These are phyloP conservation scores for Zopfia rhizophila DNA, from an alignment of 2,329 filamentous ascomycete genomes.

Conservation along the genomic window DNA sequence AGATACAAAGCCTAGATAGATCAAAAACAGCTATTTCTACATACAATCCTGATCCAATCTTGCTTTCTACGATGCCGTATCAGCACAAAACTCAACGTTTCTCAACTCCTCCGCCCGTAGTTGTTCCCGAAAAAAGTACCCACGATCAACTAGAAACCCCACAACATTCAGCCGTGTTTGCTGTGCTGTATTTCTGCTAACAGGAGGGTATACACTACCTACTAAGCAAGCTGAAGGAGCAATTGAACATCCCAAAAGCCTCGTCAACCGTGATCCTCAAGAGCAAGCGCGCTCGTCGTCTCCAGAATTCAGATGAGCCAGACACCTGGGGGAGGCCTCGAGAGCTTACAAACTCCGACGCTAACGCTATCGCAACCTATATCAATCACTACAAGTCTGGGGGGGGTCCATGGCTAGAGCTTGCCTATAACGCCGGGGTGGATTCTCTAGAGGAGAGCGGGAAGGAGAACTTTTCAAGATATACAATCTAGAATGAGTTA, in stretches of 20 bases:
- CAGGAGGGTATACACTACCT: background rate
- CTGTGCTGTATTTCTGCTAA: constrained; percentile 2
- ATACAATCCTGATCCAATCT: too few relatives aligned
- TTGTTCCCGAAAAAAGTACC: too few relatives aligned
- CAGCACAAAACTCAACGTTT: too few relatives aligned
- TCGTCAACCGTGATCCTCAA: background rate
- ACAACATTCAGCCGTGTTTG: constrained; percentile 3
- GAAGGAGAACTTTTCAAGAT: too few relatives aligned
- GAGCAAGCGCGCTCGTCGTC: background rate
- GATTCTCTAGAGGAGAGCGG: too few relatives aligned
- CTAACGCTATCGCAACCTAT: constrained; percentile 1
- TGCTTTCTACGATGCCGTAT: too few relatives aligned
- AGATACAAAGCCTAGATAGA: too few relatives aligned
- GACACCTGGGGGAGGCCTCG: background rate
- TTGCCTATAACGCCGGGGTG: constrained; percentile 4
- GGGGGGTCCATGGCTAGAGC: constrained; percentile 2
- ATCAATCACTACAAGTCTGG: constrained; percentile 1
- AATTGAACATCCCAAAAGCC: constrained; percentile 1
- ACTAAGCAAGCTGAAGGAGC: background rate
- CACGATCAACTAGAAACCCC: constrained; percentile 8
- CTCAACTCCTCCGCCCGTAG: too few relatives aligned
- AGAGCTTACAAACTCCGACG: background rate
- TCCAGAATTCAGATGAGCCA: constrained; percentile 3
- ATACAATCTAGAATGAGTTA: too few relatives aligned
- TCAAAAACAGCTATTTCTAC: too few relatives aligned